Evolutionary conservation across 1,284 basidiomycete species (phyloP), one percentile per base, ranked within the genome.

Genomic region (Apiotrichum laibachii): DNA sequence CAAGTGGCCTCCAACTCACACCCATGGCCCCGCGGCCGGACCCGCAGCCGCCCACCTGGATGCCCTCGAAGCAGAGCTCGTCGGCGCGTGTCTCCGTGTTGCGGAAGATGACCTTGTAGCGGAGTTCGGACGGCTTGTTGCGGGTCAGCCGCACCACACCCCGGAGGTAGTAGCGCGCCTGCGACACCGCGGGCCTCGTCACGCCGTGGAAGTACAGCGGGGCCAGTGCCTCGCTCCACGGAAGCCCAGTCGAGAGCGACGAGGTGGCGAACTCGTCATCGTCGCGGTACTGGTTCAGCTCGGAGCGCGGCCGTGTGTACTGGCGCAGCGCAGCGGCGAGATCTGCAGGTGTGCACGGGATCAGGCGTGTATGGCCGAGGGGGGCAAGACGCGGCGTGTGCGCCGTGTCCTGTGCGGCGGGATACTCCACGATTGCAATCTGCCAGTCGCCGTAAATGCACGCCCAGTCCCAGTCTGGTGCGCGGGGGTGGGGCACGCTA

Each of bases 81-180:
- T 76, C 74, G 34, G 69, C 65, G 1, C 68, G 19, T 2, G 51
- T 44, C 9, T 12, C 69, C 1, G 64, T 62, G 57, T 73, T 72
- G 34, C 72, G 56, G 31, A 77, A 71, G 9, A 77, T 60, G 50
- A 76, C 50, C 10, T 72, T 75, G 72, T 70, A 73, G 31, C 75
- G 68, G 15, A 76, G 64, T 56, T 76, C 67, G 5, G 74, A 73
- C 15, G 72, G 73, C 42, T 68, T 33, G 55, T 77, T 74, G 34
- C 70, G 62, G 26, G 76, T 77, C 10, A 77, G 62, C 10, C 66
- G 61, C n/a, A 71, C 75, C 2, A 57, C 52, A 9, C 61, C 61
- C 5, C 55, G 51, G 45, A 58, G 26, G n/a, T 53, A 43, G 42
- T 53, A 53, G 12, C 33, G 40, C 16, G 37, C 21, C 12, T 40